phyloP scores from a whole-genome alignment of 306 rosid species.

The Cicer yamashitae region DNA sequence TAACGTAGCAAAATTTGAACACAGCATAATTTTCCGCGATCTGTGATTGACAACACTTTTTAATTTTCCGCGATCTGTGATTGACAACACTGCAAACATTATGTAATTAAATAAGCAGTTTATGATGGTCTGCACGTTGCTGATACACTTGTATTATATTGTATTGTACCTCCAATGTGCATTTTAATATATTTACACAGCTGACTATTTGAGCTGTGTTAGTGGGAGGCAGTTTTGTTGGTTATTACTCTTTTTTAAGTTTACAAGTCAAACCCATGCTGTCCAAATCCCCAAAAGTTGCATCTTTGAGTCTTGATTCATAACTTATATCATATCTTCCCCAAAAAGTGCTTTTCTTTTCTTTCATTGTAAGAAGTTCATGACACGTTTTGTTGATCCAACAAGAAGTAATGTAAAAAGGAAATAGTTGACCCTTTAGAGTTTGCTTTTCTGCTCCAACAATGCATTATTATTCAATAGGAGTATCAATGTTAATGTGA shows the following conservation, averaged over 20 bases:
- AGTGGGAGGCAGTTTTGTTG: constrained; percentile 49
- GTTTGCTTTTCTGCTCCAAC: constrained; percentile 25
- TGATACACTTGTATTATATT: not conserved
- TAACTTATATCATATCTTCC: constrained; percentile 20
- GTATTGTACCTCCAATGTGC: not conserved
- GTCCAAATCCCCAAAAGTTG: constrained; percentile 36
- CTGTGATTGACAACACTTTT: no score
- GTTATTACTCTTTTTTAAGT: constrained; percentile 40
- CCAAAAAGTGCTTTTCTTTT: constrained; percentile 5
- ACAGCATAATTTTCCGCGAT: no score
- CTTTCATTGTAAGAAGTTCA: not conserved
- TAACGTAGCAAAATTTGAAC: no score
- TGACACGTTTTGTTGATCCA: constrained; percentile 32
- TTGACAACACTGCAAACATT: not conserved
- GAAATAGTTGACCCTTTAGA: constrained; percentile 31
- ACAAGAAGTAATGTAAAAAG: constrained; percentile 25
- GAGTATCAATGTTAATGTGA: constrained; percentile 17
- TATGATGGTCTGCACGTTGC: constrained; percentile 21
- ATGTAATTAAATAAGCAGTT: constrained; percentile 8
- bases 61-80: no score
- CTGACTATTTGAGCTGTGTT: constrained; percentile 53
- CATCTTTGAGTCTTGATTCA: constrained; percentile 31
- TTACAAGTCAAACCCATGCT: constrained; percentile 43
- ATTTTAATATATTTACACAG: constrained; percentile 7
- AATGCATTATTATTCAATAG: constrained; percentile 29